Percentiles rank a stretch among this genome's conserved stretches.
Conservation (phyloP, 2,329 filamentous ascomycete species). For the Lecanicillium sp. region DNA sequence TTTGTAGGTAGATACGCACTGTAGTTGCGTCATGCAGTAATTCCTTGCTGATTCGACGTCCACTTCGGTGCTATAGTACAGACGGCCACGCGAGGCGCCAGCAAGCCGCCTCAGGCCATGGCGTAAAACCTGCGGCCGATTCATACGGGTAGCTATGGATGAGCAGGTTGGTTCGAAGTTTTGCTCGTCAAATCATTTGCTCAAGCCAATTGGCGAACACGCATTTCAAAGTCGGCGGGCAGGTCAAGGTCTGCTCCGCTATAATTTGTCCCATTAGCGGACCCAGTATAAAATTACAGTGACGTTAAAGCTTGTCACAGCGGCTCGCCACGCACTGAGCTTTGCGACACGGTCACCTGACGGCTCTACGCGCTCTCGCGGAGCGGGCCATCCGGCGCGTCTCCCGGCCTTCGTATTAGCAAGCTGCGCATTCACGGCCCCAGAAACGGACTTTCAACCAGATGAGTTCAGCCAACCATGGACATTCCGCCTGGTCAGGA, state of each 20-base stretch:
- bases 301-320: neutral
- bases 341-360: constrained; percentile 30
- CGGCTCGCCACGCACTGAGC: too few species aligned
- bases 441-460: constrained; percentile 7
- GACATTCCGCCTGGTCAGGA: constrained; percentile 28
- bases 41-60: constrained; percentile 44
- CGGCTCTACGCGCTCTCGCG: constrained; percentile 27
- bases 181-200: neutral
- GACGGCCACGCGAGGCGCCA: constrained; percentile 18
- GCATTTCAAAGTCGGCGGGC: constrained; percentile 13
- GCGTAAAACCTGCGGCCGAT: constrained; percentile 25
- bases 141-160: constrained; percentile 24
- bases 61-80: constrained; percentile 39
- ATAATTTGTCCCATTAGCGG: neutral
- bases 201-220: constrained; percentile 12
- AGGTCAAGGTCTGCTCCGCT: constrained; percentile 2
- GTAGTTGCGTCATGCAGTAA: constrained; percentile 46
- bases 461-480: constrained; percentile 23
- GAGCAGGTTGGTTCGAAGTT: neutral
- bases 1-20: constrained; percentile 24
- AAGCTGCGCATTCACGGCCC: neutral
- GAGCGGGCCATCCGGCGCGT: constrained; percentile 24
- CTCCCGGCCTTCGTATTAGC: constrained; percentile 17
- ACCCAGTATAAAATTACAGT: constrained; percentile 2
- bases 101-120: constrained; percentile 30